A percentile compares a stretch with the other conserved stretches of the same genome.
These are phyloP conservation scores for Gossypium aridum DNA, from an alignment of 441 rosid genomes.

Conservation along the genomic window DNA sequence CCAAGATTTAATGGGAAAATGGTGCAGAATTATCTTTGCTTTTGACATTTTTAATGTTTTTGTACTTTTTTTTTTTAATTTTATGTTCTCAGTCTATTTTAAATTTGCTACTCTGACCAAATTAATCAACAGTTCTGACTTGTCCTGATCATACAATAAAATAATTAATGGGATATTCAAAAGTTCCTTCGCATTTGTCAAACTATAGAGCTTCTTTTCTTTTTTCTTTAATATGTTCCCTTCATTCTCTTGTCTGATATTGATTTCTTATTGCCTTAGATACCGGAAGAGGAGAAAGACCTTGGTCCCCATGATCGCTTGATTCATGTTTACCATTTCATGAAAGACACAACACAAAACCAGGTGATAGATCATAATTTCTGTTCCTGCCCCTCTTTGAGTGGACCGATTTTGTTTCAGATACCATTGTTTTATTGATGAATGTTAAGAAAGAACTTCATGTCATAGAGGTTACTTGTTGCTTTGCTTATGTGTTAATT, in stretches of 20 bases:
- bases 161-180: not conserved
- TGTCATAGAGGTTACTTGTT: not conserved
- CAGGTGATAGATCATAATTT: constrained; percentile 22
- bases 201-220: not conserved
- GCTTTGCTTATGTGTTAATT: not conserved
- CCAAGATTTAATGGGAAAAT: not conserved
- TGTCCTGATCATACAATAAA: not conserved
- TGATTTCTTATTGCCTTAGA: constrained; percentile 21
- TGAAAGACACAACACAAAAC: constrained; percentile 34
- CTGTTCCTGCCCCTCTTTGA: not conserved
- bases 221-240: not conserved
- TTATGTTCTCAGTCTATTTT: not conserved
- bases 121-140: not conserved
- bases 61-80: not conserved
- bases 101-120: not conserved
- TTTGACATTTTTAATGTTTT: not conserved
- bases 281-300: constrained; percentile 45
- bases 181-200: not conserved
- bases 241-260: not conserved
- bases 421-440: not conserved
- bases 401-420: not conserved
- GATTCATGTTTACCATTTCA: constrained; percentile 41
- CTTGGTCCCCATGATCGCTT: constrained; percentile 38
- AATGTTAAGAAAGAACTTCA: not conserved
- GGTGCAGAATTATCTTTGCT: constrained; percentile 2